Evolutionary conservation across 2,329 filamentous ascomycete genomes (phyloP).

Genomic region (Botryotinia narcissicola): DNA sequence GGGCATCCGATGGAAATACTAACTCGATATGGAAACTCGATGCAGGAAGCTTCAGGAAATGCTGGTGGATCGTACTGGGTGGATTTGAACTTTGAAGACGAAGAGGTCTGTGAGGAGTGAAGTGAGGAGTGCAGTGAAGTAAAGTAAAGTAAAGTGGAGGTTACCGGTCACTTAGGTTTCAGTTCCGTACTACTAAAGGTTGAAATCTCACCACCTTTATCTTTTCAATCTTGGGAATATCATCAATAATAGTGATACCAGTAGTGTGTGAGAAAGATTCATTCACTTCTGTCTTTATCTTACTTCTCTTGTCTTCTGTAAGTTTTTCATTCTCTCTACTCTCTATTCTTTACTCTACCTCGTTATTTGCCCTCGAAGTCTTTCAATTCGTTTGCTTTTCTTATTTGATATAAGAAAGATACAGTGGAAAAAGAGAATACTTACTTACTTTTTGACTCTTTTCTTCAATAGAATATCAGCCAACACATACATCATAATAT

Average conservation of each 20-base stretch:
- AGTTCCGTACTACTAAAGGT: not conserved
- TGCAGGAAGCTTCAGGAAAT: not conserved
- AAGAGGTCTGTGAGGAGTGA: not conserved
- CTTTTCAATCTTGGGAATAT: not conserved
- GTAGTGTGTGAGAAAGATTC: not conserved
- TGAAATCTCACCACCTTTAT: slow-evolving; percentile 4
- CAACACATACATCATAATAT: slow-evolving; percentile 19
- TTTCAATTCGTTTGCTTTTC: not conserved
- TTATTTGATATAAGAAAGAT: not conserved
- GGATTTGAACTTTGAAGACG: not conserved
- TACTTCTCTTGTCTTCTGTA: not conserved
- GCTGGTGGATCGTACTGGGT: not conserved
- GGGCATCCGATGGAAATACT: not conserved
- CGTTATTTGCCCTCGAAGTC: not conserved
- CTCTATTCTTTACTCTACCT: not conserved
- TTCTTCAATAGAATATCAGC: not conserved
- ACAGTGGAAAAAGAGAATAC: not conserved
- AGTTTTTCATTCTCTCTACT: not conserved
- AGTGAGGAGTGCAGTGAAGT: not conserved
- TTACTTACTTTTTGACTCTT: not conserved
- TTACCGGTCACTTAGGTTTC: not conserved
- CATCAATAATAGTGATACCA: not conserved
- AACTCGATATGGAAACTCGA: not conserved
- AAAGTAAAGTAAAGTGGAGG: not conserved
- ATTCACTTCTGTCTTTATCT: not conserved